Conservation (phyloP, 202 grass and related monocot species). For the Panicum hallii region DNA sequence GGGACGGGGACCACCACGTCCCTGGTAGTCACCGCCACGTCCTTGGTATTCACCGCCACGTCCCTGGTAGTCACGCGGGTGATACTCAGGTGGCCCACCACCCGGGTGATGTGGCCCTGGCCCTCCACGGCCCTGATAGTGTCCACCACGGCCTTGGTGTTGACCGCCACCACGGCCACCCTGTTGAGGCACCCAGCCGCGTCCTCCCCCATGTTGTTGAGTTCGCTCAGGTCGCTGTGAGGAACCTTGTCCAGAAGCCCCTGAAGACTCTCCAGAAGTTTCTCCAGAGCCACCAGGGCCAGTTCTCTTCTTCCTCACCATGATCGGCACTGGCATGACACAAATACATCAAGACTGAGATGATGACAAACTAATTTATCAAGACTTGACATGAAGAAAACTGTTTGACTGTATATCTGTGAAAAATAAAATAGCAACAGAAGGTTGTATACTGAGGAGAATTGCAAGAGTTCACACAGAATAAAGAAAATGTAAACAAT, state of each 20-base stretch:
- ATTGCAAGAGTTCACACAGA: neutral
- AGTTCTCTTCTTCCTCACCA: constrained; percentile 96
- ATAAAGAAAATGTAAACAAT: neutral
- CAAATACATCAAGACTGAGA: constrained; percentile 16
- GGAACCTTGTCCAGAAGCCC: constrained; percentile 51
- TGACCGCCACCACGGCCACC: constrained; percentile 74
- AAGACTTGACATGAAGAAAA: constrained; percentile 23
- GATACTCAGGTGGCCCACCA: constrained; percentile 58
- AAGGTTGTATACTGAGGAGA: neutral
- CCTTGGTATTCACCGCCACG: constrained; percentile 56
- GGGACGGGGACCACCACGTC: constrained; percentile 49
- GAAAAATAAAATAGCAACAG: neutral
- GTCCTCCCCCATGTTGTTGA: constrained; percentile 62
- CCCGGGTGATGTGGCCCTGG: constrained; percentile 44
- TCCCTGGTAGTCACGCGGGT: constrained; percentile 55
- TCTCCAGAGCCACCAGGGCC: constrained; percentile 60
- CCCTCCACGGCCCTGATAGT: constrained; percentile 59
- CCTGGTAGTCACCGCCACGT: neutral
- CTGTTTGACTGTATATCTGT: neutral
- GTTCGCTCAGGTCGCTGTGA: constrained; percentile 61
- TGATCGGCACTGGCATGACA: constrained; percentile 50
- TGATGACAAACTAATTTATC: neutral
- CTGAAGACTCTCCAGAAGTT: constrained; percentile 64
- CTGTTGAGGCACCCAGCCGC: constrained; percentile 73
- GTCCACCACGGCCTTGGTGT: constrained; percentile 66